Percentiles rank a stretch among this genome's conserved stretches.
Conservation (phyloP, 169 alveolate genomes). For the Eimeria praecox region DNA sequence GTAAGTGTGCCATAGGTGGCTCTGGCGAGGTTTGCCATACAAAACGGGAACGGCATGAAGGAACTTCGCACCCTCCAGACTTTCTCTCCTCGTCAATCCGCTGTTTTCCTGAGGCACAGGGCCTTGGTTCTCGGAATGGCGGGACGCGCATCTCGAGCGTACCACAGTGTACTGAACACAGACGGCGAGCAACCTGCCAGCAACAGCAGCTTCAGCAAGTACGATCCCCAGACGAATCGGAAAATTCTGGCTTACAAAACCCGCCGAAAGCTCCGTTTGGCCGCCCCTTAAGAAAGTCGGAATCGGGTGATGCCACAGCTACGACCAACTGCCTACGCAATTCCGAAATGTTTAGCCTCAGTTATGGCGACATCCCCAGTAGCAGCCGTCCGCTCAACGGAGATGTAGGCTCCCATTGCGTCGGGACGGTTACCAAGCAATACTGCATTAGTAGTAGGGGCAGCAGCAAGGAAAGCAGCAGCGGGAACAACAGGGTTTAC, state of each 20-base stretch:
- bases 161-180: neutral
- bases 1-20: neutral
- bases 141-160: neutral
- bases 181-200: neutral
- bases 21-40: neutral
- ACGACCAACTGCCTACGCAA: neutral
- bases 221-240: neutral
- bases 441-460: constrained; percentile 3
- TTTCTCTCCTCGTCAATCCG: neutral
- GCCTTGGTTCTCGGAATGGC: neutral
- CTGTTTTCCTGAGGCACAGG: neutral
- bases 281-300: neutral
- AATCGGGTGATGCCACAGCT: neutral
- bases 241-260: neutral
- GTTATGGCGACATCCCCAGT: neutral
- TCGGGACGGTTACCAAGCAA: neutral
- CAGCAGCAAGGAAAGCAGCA: neutral
- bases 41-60: neutral
- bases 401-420: neutral
- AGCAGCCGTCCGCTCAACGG: neutral
- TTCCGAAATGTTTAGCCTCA: neutral
- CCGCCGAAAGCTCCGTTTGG: neutral
- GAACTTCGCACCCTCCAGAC: neutral
- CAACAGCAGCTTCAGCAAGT: neutral
- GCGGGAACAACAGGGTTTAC: neutral